Base-by-base conservation (phyloP, 345 rosid genomes). In the Euphorbia pulcherrima region DNA sequence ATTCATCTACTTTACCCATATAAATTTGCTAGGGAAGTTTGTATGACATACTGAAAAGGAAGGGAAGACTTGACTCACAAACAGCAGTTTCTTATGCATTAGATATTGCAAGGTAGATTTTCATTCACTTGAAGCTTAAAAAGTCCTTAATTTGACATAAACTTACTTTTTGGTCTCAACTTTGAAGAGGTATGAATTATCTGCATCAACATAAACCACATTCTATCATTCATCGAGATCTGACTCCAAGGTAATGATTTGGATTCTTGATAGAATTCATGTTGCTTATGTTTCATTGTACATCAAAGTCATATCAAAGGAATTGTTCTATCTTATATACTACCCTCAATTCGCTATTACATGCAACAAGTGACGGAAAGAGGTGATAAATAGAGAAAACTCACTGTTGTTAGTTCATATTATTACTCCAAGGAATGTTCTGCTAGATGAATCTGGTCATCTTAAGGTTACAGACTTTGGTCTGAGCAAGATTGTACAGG, bases 401-500 rank as follows among this genome's bases (percentile, higher is more conserved):
- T 64, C 26, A 46, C n/a, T 28, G 6, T 17, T 47, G 20, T 57
- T 24, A 23, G 5, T 51, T 58, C 33, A n/a, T 18, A 20, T 23
- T 48, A 21, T 46, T 60, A 13, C 26, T 60, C 26, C 0, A 68
- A 86, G 90, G 68, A 86, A 86, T 61, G 82, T 86, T 48, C 72
- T 86, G 27, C 88, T 60, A 69, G 88, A 82, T 70, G 88, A 84
- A 74, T 80, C 90, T 0, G 88, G 88, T 16, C 90, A 80, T 65
- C 80, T 86, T 28, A 86, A 86, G 80, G 90, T 84, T 35, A 86
- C 90, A 30, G 90, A 82, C 78, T 86, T 86, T 64, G 88, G 91
- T 73, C 73, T 87, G 53, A 87, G 91, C 83, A 87, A 84, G 74
- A 75, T 84, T 76, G 83, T 81, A 1, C 83, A 81, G 69, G 81